A percentile compares a stretch with the other conserved stretches of the same genome.
Evolutionary conservation across 2,329 filamentous ascomycete species (phyloP).

Genomic region (Colletotrichum tropicicola): DNA sequence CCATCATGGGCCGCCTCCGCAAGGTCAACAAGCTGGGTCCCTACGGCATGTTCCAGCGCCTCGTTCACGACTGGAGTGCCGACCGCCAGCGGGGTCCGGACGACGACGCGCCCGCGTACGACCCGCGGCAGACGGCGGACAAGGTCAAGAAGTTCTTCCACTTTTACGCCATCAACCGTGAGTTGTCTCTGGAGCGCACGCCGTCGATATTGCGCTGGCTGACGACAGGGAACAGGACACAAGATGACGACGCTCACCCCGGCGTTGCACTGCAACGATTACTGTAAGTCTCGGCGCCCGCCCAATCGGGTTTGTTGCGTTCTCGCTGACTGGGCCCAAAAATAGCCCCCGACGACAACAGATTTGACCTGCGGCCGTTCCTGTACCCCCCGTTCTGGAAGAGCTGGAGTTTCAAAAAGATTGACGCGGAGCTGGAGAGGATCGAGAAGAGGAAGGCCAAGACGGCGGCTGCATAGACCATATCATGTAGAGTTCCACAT

Average conservation of each 20-base stretch:
- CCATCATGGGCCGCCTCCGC: conserved; percentile 45
- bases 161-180: conserved; percentile 66
- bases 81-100: conserved; percentile 37
- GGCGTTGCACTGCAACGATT: conserved; percentile 30
- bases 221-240: conserved; percentile 16
- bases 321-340: background rate
- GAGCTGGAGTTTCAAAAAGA: conserved; percentile 48
- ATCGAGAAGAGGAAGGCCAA: conserved; percentile 38
- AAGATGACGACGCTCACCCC: conserved; percentile 32
- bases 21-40: conserved; percentile 58
- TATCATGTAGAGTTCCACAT: no score
- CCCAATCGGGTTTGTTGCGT: background rate
- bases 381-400: conserved; percentile 43
- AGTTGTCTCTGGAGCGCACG: background rate
- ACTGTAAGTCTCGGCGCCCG: conserved; percentile 9
- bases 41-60: conserved; percentile 55
- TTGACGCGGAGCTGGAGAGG: conserved; percentile 45
- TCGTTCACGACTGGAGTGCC: conserved; percentile 55
- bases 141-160: conserved; percentile 54
- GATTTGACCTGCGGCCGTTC: conserved; percentile 38
- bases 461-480: background rate
- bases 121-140: conserved; percentile 50
- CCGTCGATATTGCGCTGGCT: background rate
- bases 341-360: conserved; percentile 37
- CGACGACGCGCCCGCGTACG: conserved; percentile 40